phyloP scores from a whole-genome alignment of 2,329 filamentous ascomycete genomes.

The Sordariomycetes sp. region DNA sequence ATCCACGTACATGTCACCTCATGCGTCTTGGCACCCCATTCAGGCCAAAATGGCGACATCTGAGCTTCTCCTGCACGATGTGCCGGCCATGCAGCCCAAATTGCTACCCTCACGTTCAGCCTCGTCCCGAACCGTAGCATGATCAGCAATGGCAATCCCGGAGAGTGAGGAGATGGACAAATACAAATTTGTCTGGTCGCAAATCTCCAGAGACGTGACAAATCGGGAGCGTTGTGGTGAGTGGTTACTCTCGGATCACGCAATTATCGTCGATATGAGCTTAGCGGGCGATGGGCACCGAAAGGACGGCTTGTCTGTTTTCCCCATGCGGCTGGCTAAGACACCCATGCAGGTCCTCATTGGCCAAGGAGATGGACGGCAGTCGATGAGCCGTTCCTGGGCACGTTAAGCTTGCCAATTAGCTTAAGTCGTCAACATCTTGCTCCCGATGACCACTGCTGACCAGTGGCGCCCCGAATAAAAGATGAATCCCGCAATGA shows the following conservation, averaged over 20 bases:
- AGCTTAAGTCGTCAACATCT: too few species aligned
- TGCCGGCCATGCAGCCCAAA: too few species aligned
- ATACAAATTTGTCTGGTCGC: neutral
- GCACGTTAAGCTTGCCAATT: neutral
- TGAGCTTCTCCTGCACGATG: too few species aligned
- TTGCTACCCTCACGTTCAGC: too few species aligned
- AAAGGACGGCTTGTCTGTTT: neutral
- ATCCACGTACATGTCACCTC: neutral
- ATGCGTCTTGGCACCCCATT: neutral
- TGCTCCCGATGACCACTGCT: neutral
- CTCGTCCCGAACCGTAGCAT: neutral
- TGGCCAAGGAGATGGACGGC: neutral
- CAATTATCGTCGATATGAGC: neutral
- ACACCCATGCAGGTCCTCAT: neutral
- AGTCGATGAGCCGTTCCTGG: neutral
- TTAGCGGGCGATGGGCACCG: neutral
- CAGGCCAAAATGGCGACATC: constrained; percentile 1
- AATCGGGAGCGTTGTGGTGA: neutral
- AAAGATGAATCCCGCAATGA: too few species aligned
- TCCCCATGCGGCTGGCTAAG: neutral
- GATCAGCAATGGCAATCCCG: neutral
- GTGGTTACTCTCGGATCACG: neutral
- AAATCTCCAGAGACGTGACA: neutral
- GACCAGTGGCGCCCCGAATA: too few species aligned
- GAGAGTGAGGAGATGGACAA: neutral